phyloP scores from a whole-genome alignment of 306 rosid genomes.

The Inga leiocalycina region DNA sequence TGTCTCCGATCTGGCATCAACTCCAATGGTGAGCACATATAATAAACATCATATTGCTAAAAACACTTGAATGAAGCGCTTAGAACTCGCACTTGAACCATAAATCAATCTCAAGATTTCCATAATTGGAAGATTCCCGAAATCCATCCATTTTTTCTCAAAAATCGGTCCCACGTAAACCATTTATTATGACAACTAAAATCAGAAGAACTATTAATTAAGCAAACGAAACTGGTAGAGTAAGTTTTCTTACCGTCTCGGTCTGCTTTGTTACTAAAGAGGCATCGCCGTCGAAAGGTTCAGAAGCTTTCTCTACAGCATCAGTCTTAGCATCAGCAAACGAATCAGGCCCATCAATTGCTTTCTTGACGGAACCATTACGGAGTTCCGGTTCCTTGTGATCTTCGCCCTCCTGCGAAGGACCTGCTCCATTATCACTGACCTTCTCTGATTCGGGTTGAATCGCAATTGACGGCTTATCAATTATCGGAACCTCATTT shows the following conservation, averaged over 20 bases:
- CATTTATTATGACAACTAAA: background rate
- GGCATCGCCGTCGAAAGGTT: conserved; percentile 38
- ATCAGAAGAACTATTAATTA: background rate
- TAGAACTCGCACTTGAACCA: background rate
- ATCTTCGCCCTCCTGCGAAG: conserved; percentile 41
- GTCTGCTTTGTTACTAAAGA: conserved; percentile 29
- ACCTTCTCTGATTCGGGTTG: conserved; percentile 29
- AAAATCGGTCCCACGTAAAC: background rate
- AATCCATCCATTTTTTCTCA: background rate
- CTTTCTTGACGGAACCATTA: conserved; percentile 36
- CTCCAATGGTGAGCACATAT: background rate
- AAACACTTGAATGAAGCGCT: conserved; percentile 8
- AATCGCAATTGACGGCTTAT: conserved; percentile 12
- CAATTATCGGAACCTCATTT: conserved; percentile 4
- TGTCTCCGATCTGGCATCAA: conserved; percentile 42
- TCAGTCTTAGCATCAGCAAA: conserved; percentile 26
- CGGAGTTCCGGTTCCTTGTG: conserved; percentile 32
- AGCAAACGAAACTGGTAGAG: background rate
- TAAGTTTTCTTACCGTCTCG: conserved; percentile 35
- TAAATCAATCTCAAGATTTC: background rate
- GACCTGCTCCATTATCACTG: conserved; percentile 48
- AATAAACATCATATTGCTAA: background rate
- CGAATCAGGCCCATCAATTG: conserved; percentile 41
- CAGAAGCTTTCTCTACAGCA: conserved; percentile 38
- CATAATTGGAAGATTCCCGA: background rate